Conservation (phyloP, 805 yeast genomes). For the Schizosaccharomyces cryophilus region DNA sequence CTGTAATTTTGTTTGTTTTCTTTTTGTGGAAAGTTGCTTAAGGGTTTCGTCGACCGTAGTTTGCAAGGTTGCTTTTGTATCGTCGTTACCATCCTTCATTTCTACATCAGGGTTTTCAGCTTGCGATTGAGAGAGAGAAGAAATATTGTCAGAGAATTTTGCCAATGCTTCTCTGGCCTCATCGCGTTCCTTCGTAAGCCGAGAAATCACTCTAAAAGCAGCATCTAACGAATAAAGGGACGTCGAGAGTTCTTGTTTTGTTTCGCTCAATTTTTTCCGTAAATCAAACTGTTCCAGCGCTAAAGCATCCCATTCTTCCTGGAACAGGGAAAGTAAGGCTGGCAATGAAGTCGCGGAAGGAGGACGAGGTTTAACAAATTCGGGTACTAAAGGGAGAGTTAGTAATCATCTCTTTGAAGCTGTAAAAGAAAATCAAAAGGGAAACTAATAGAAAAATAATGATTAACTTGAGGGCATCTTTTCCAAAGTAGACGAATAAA, state of each 20-base stretch:
- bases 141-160: slow-evolving; percentile 11
- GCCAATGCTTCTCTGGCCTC: slow-evolving; percentile 44
- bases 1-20: not conserved
- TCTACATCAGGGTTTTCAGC: not conserved
- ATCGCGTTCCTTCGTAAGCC: slow-evolving; percentile 49
- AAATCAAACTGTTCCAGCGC: slow-evolving; percentile 58
- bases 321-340: slow-evolving; percentile 44
- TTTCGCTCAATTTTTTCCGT: slow-evolving; percentile 39
- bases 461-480: no score
- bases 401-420: not conserved
- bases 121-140: not conserved
- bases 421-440: no score
- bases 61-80: not conserved
- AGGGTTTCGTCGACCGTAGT: not conserved
- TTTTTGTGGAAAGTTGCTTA: not conserved
- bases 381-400: slow-evolving; percentile 6
- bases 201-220: slow-evolving; percentile 63
- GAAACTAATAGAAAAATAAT: no score
- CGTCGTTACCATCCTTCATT: not conserved
- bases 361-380: slow-evolving; percentile 18
- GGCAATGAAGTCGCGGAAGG: slow-evolving; percentile 50
- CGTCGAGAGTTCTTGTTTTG: slow-evolving; percentile 49
- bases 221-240: slow-evolving; percentile 76
- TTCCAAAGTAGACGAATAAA: no score
- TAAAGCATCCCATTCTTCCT: slow-evolving; percentile 73